These are phyloP conservation scores for Eutypella sp. DNA, from an alignment of 2,329 filamentous ascomycete genomes.

Conservation along the genomic window DNA sequence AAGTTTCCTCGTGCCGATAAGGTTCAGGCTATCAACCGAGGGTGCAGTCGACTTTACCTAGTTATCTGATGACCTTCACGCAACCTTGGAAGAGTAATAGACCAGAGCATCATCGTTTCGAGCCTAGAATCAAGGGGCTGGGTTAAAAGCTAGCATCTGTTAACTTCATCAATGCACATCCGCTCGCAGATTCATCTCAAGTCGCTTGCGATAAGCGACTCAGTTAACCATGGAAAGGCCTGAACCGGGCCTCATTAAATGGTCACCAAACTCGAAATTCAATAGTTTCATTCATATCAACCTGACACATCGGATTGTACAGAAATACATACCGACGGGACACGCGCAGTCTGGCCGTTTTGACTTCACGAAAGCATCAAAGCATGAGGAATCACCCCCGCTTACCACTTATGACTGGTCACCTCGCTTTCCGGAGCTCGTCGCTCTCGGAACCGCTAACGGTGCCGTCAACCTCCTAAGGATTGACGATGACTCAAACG, in stretches of 20 bases:
- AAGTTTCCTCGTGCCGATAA: no score
- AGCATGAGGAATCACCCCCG: constrained; percentile 59
- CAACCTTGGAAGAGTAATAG: no score
- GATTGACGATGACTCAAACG: constrained; percentile 65
- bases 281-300: constrained; percentile 63
- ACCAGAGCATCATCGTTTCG: no score
- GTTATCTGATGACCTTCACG: no score
- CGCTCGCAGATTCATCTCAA: no score
- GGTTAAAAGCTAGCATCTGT: neutral
- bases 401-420: constrained; percentile 66
- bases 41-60: no score
- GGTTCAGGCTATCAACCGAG: no score
- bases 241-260: constrained; percentile 60
- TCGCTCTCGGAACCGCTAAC: constrained; percentile 70
- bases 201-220: constrained; percentile 16
- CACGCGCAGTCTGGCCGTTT: constrained; percentile 52
- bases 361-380: constrained; percentile 51
- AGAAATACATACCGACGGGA: constrained; percentile 59
- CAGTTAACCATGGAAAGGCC: constrained; percentile 48
- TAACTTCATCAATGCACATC: no score
- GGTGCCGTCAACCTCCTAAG: constrained; percentile 72
- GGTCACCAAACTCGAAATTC: constrained; percentile 55
- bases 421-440: constrained; percentile 55
- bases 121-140: no score
- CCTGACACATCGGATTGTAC: constrained; percentile 56